Conservation (phyloP, 768 basidiomycete species). For the Trametes cinnabarina region DNA sequence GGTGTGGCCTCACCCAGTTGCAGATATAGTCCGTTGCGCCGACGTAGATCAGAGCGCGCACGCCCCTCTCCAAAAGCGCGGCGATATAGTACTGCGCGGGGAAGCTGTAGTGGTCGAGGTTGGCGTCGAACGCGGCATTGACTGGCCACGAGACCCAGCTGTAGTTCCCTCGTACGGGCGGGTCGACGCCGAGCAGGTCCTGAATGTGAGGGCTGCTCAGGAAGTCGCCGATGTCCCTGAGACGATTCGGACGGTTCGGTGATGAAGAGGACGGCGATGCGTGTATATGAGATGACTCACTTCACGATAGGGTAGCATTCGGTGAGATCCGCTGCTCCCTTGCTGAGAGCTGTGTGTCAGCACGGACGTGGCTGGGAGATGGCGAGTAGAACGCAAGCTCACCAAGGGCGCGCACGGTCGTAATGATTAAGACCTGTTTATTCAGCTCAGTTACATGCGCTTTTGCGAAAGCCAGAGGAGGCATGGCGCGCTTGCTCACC, state of each 20-base stretch:
- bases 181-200: conserved; percentile 59
- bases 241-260: background rate
- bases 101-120: conserved; percentile 40
- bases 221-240: conserved; percentile 56
- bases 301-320: conserved; percentile 58
- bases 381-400: background rate
- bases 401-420: conserved; percentile 12
- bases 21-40: conserved; percentile 57
- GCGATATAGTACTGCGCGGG: conserved; percentile 43
- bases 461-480: too few species aligned
- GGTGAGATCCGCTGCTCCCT: conserved; percentile 43
- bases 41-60: conserved; percentile 53
- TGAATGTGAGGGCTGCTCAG: conserved; percentile 60
- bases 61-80: conserved; percentile 51
- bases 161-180: conserved; percentile 40
- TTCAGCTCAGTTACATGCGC: background rate
- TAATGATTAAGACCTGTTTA: conserved; percentile 7
- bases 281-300: conserved; percentile 24
- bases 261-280: too few species aligned
- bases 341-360: conserved; percentile 14
- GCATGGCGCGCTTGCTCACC: conserved; percentile 21
- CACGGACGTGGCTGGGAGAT: background rate
- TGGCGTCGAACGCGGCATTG: conserved; percentile 42
- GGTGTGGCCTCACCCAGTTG: conserved; percentile 43
- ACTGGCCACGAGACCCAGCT: conserved; percentile 44